These are phyloP conservation scores for Rhododendron molle DNA, from an alignment of 148 eudicot species.

Conservation along the genomic window DNA sequence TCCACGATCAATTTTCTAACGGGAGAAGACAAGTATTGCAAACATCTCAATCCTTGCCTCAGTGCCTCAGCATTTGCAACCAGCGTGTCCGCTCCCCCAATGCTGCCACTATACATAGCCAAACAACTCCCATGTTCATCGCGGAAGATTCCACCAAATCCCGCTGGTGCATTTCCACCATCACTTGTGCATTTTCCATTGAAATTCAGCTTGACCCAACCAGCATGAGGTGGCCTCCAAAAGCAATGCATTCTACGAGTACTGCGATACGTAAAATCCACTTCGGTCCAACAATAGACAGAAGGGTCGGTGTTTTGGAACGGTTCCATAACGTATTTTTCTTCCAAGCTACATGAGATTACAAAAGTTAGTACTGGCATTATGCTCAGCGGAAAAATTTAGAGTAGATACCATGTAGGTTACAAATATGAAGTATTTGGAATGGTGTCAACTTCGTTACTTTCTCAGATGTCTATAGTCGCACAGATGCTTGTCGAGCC, in stretches of 20 bases:
- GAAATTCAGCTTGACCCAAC: slow-evolving; percentile 8
- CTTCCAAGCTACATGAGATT: background rate
- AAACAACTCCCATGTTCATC: background rate
- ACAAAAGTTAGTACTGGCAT: background rate
- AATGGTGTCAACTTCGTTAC: background rate
- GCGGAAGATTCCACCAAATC: slow-evolving; percentile 1
- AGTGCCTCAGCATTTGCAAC: background rate
- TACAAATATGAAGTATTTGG: background rate
- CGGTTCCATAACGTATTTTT: background rate
- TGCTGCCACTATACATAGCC: background rate
- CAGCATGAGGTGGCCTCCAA: background rate
- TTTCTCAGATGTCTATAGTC: background rate
- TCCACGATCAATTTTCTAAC: background rate
- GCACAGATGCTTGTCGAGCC: background rate
- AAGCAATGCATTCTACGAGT: background rate
- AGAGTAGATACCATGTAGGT: background rate
- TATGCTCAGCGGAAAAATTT: too few species aligned
- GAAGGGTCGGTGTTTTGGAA: background rate
- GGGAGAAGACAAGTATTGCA: background rate
- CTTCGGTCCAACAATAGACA: background rate
- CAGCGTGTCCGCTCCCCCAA: background rate
- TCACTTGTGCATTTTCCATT: background rate
- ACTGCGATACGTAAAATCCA: background rate
- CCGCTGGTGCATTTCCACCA: background rate
- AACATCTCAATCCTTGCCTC: background rate